phyloP scores from a whole-genome alignment of 208 protist genomes.

The Crithidia mellificae region DNA sequence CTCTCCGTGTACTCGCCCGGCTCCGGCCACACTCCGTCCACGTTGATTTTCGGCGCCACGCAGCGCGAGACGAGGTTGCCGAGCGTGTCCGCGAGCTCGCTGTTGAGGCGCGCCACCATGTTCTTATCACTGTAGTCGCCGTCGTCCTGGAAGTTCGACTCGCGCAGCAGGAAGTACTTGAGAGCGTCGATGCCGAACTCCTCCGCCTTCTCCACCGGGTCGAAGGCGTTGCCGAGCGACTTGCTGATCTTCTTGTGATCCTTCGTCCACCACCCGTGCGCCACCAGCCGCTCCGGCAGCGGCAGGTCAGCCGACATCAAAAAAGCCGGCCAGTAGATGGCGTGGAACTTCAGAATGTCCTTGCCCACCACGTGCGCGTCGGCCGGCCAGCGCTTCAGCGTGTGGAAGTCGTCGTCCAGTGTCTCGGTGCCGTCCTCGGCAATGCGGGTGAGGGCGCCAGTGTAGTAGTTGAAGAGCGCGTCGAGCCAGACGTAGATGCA shows the following conservation, averaged over 20 bases:
- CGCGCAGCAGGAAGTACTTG: constrained; percentile 96
- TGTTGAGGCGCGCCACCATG: constrained; percentile 88
- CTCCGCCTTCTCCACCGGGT: constrained; percentile 86
- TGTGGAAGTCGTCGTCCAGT: constrained; percentile 42
- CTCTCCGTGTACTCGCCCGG: constrained; percentile 66
- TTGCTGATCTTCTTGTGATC: constrained; percentile 97
- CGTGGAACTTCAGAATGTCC: constrained; percentile 99
- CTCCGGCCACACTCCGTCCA: constrained; percentile 66
- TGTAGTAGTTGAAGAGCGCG: constrained; percentile 99
- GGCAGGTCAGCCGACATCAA: constrained; percentile 94
- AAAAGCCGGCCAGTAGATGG: constrained; percentile 99
- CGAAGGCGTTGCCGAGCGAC: constrained; percentile 97
- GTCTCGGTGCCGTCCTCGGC: constrained; percentile 46
- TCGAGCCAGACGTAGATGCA: constrained; percentile 99
- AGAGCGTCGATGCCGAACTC: constrained; percentile 91
- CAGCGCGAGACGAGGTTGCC: constrained; percentile 93
- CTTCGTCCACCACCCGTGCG: constrained; percentile 97
- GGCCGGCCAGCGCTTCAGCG: constrained; percentile 73
- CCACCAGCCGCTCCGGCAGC: constrained; percentile 91
- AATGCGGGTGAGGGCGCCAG: constrained; percentile 60
- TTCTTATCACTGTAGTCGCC: constrained; percentile 94
- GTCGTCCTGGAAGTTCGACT: constrained; percentile 94
- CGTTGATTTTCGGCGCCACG: constrained; percentile 84
- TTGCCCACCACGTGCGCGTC: constrained; percentile 97
- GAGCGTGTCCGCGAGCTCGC: constrained; percentile 93